These are phyloP conservation scores for Anthoceros angustus DNA, from an alignment of 225 moss, liverwort and hornwort species.

Conservation along the genomic window DNA sequence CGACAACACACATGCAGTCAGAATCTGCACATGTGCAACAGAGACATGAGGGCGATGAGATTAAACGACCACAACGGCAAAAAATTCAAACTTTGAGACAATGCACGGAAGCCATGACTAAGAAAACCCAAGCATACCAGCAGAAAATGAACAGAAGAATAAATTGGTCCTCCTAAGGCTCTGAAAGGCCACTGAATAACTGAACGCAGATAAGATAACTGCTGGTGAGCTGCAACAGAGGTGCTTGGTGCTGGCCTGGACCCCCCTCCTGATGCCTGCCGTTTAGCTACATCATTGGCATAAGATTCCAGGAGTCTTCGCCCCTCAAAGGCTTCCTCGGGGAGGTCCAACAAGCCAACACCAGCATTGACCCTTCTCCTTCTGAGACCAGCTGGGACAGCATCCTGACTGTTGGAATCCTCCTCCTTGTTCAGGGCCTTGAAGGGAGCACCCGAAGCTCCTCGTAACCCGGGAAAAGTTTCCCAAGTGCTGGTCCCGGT, in stretches of 20 bases:
- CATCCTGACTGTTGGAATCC: conserved; percentile 2
- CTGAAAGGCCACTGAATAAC: background rate
- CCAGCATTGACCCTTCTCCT: conserved; percentile 11
- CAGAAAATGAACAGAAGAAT: background rate
- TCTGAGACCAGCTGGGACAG: conserved; percentile 9
- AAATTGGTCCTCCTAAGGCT: background rate
- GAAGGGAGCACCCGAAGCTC: too few relatives aligned
- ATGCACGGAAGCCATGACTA: background rate
- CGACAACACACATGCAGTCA: conserved; percentile 12
- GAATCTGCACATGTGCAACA: conserved; percentile 9
- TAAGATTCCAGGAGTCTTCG: conserved; percentile 5
- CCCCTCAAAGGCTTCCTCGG: conserved; percentile 11
- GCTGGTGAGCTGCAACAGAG: conserved; percentile 4
- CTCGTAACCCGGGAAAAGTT: background rate
- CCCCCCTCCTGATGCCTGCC: conserved; percentile 8
- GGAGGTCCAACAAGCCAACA: conserved; percentile 7
- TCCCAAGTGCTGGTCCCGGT: background rate
- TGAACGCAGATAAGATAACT: conserved; percentile 8
- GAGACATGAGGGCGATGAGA: background rate
- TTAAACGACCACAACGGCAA: background rate
- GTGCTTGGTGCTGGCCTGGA: conserved; percentile 6
- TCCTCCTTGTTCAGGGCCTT: conserved; percentile 4
- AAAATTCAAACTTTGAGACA: conserved; percentile 1
- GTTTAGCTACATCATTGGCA: conserved; percentile 12
- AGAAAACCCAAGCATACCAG: background rate